Base-by-base conservation (phyloP, 495 filamentous ascomycete genomes). In the Trichoderma reesei region DNA sequence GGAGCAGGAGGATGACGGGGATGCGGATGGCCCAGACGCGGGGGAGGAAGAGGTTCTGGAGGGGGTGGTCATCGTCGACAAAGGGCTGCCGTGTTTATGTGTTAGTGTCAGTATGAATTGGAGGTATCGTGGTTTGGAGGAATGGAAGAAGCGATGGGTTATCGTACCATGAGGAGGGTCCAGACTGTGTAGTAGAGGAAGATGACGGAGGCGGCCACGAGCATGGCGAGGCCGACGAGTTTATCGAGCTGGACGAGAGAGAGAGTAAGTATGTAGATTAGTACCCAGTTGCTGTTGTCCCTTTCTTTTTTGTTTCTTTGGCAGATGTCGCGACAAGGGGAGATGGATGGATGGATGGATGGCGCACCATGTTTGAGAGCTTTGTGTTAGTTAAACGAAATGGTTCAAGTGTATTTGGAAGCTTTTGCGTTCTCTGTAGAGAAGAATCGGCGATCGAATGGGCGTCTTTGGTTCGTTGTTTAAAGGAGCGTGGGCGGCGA, bases 151-250 rank as follows among this genome's bases (percentile, higher is more conserved):
- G 13, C 46, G 69, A 71, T 65, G 26, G 26, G 26, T 26, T 26
- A 26, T 26, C 26, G 26, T 83, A 96, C 94, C 90, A 99, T 97
- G 63, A 97, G 82, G 63, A 99, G 80, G 4, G 94, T 98, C 94
- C 94, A 99, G 70, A 96, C 85, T 18, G 92, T 95, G 78, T 99
- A 99, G 83, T 99, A 99, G 67, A 96, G 86, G 76, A 99, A 99
- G 78, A 99, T 91, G 74, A 88, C 86, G 68, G 92, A 88, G 73
- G 94, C 92, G 81, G 87, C 86, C 81, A 96, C 85, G 77, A 99
- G 90, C 94, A 99, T 99, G 81, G 87, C 89, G 82, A 95, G 85
- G 79, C 95, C 94, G 68, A 96, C 88, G 71, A 96, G 83, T 85
- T 89, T 91, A 81, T 96, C 94, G 78, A 97, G 89, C 94, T 98